Base-by-base conservation (phyloP, 2,329 filamentous ascomycete genomes). In the Talaromyces sp. region DNA sequence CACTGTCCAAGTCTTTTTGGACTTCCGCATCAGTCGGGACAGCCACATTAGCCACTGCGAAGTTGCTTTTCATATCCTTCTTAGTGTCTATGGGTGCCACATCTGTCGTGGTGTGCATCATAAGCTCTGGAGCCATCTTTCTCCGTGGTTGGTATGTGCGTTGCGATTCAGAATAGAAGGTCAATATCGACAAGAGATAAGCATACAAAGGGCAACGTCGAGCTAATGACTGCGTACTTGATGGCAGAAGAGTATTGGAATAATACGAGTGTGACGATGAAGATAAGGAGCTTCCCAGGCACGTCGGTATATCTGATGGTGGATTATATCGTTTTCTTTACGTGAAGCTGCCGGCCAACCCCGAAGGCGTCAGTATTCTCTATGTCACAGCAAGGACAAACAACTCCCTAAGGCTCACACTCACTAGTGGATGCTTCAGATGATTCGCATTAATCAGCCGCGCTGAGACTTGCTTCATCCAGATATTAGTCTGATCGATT, bases 261-360 rank as follows among this genome's bases (percentile, higher is more conserved):
- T 31, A 53, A 53, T 17, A 19, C 49, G 27, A 53, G 27, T 31
- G 27, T 53, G 49, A 19, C 25, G 49, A 31, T 53, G 27, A 53
- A 19, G 27, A 53, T 53, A 53, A 53, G 49, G 49, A 29, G n/a
- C 49, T 53, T 53, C 8, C 3, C 3, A 17, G 47, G 47, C 15
- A 49, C 19, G 49, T 53, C 27, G 49, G 15, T 58, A 31, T 58
- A 58, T 36, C 31, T 7, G 10, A 25, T 25, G 54, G 19, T 58
- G 36, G 54, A 58, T 40, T 36, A 36, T 58, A 58, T 40, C 31
- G 19, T 58, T 40, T 58, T 58, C 54, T 58, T 38, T 36, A 58
- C 29, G 10, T 40, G 31, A 58, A 58, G 54, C 13, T 40, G 3
- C 54, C 36, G 54, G 54, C 54, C 54, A 40, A 38, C n/a, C 36